A percentile compares a stretch with the other conserved stretches of the same genome.
Conservation (phyloP, 1,284 basidiomycete genomes). For the Pulchroboletus neoregius region DNA sequence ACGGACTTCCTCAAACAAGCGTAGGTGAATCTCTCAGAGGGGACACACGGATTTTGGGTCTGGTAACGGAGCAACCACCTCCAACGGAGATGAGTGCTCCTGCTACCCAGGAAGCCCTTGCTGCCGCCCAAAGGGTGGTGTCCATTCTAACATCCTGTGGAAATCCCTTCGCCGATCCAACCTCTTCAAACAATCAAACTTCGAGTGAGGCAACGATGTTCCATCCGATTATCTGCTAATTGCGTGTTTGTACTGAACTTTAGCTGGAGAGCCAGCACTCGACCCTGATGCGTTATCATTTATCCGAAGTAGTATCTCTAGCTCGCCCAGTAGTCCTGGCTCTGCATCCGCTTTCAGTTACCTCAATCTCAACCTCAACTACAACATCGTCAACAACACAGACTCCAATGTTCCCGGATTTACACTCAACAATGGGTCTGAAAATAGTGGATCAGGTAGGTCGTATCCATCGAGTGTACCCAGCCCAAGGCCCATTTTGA, state of each 20-base stretch:
- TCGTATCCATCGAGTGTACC: too few relatives aligned
- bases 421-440: too few relatives aligned
- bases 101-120: slow-evolving; percentile 1
- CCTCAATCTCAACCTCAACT: too few relatives aligned
- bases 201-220: slow-evolving; percentile 2
- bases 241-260: neutral
- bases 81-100: too few relatives aligned
- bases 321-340: too few relatives aligned
- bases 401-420: too few relatives aligned
- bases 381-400: too few relatives aligned
- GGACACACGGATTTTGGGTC: neutral
- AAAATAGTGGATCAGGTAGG: too few relatives aligned
- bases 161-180: neutral
- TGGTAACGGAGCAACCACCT: too few relatives aligned
- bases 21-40: neutral
- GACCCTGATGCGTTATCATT: neutral
- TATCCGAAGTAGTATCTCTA: neutral
- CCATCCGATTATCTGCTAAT: neutral
- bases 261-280: neutral
- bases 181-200: neutral
- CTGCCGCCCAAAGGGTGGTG: neutral
- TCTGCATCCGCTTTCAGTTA: too few relatives aligned
- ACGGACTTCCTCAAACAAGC: neutral
- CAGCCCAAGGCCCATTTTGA: too few relatives aligned
- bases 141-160: neutral